Base-by-base conservation (phyloP, 106 monocot species). In the Dioscorea zingiberensis region DNA sequence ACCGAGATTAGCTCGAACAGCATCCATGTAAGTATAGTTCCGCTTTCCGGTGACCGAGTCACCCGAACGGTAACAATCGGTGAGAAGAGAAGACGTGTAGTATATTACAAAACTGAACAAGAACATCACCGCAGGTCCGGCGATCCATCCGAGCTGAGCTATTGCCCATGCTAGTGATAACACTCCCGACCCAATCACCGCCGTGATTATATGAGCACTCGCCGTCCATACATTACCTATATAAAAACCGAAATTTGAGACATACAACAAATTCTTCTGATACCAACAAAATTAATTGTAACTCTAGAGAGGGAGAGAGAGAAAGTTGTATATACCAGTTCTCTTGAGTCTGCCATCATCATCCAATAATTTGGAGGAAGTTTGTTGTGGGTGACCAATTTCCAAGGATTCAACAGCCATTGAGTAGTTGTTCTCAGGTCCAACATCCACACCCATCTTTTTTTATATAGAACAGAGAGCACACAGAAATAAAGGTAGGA, bases 21-120 rank as follows among this genome's bases (percentile, higher is more conserved):
- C 89, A 30, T 85, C 85, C 77, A 74, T 83, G 74, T 90, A 90
- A 27, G 82, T 89, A 66, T 89, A 85, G 76, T 85, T 89, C 11
- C 89, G 76, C 70, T 79, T 82, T 58, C 89, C 89, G 69, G 76
- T 66, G 66, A 60, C 15, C 21, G 76, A 80, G 56, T 85, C 89
- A 28, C 82, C 82, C 47, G 74, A 59, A 48, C 89, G 66, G 65
- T 90, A 90, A 61, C 90, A 90, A 58, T 90, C 90, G 55, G 90
- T 44, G 63, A 90, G 82, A 13, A 90, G 83, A 5, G 77, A 21
- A 1, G 90, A 90, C 21, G 86, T 87, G 62, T 87, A 87, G 66
- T 76, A 79, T 0, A 66, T 83, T 19, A 87, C 82, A 30, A 82
- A 76, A 17, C 81, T 53, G 62, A 87, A 87, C 30, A 87, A 28